Base-by-base conservation (phyloP, 2,329 filamentous ascomycete genomes). In the Gaeumannomyces sp. region DNA sequence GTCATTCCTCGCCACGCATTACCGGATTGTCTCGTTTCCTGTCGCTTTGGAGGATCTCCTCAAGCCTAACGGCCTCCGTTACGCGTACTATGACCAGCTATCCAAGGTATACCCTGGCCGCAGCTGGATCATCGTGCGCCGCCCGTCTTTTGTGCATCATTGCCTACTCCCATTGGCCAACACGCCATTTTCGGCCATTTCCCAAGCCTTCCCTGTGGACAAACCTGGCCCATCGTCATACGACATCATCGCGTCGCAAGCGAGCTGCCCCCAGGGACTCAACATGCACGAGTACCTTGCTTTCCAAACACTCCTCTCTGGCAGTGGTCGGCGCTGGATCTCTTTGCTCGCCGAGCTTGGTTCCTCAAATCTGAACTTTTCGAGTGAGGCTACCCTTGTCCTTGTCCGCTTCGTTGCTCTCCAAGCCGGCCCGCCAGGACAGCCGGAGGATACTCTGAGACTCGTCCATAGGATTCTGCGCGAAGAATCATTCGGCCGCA, bases 341-440 rank as follows among this genome's bases (percentile, higher is more conserved):
- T 65, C 67, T 0, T 64, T 72, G 0, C 70, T 85, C 0, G 71
- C 77, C 0, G 84, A 87, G 66, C 67, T 87, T 5, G 83, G 77
- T 0, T 79, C 81, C 0, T 79, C 82, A 0, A 73, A 84, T 66
- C 63, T 92, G 3, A 89, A 89, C 67, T 85, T 90, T 66, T 85
- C 83, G 35, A 80, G 79, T 0, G 78, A 84, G 35, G 77, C 80
- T 0, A 83, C 83, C 0, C 77, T 78, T 35, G 66, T 75, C 0
- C 68, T 89, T 0, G 70, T 91, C 1, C 74, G 75, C 1, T 81
- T 84, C 11, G 73, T 90, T 1, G 75, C 80, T 0, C 67, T 82
- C 0, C 83, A 90, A 67, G 79, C 78, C 1, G 89, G 89, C 0
- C 85, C 86, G 22, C 14, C 56, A 3, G 65, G 33, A 1, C 29